Percentiles rank a stretch among this genome's conserved stretches.
Conservation (phyloP, 345 rosid species). For the Dimocarpus longan region DNA sequence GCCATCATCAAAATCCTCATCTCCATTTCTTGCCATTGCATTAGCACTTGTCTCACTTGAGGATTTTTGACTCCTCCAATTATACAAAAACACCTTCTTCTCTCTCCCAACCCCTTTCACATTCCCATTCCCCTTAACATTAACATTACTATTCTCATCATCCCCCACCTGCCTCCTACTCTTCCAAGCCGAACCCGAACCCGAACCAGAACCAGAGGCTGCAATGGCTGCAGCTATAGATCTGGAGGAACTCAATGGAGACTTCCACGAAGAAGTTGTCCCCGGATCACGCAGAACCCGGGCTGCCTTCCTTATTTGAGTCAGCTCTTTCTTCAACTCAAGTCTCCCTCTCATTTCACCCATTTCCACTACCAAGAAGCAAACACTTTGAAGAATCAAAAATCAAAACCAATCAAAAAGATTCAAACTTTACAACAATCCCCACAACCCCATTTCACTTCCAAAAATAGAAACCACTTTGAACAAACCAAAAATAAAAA, state of each 20-base stretch:
- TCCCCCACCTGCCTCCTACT: conserved; percentile 8
- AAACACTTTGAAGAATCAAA: neutral
- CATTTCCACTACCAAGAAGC: conserved; percentile 32
- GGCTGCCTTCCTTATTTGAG: conserved; percentile 91
- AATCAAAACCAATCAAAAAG: neutral
- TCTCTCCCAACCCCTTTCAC: conserved; percentile 40
- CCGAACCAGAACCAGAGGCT: conserved; percentile 23
- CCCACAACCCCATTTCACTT: too few species aligned
- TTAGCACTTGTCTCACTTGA: conserved; percentile 53
- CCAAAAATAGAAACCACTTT: conserved; percentile 10
- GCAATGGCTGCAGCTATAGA: conserved; percentile 44
- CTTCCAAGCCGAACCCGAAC: conserved; percentile 8
- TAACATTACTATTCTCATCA: conserved; percentile 19
- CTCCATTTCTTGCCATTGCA: conserved; percentile 33
- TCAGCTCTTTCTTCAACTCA: conserved; percentile 84
- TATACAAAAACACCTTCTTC: conserved; percentile 69
- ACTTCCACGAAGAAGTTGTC: conserved; percentile 80
- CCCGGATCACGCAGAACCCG: conserved; percentile 91
- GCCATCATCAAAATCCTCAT: conserved; percentile 29
- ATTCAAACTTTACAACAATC: conserved; percentile 2
- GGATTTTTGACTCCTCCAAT: conserved; percentile 75
- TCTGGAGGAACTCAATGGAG: conserved; percentile 72
- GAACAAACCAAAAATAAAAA: neutral
- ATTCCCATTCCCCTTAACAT: conserved; percentile 17
- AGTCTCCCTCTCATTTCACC: conserved; percentile 63